Percentiles rank a stretch among this genome's conserved stretches.
Conservation (phyloP, 495 filamentous ascomycete genomes). For the Geoglossum glabrum region DNA sequence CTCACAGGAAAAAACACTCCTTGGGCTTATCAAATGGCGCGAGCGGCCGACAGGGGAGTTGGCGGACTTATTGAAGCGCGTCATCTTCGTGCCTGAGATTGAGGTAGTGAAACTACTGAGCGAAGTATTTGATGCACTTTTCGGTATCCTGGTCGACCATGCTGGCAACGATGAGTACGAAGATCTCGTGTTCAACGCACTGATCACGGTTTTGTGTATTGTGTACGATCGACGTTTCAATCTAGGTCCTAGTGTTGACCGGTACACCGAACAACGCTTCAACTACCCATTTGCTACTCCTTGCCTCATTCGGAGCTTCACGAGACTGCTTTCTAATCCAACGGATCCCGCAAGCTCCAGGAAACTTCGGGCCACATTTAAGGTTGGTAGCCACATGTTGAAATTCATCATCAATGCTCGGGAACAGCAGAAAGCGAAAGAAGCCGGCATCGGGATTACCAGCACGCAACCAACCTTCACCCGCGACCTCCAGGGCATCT, state of each 20-base stretch:
- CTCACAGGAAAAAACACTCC: slow-evolving; percentile 76
- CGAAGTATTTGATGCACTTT: slow-evolving; percentile 82
- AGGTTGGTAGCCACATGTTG: slow-evolving; percentile 80
- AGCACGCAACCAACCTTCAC: slow-evolving; percentile 57
- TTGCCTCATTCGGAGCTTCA: slow-evolving; percentile 77
- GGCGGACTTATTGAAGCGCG: slow-evolving; percentile 50
- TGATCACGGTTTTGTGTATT: slow-evolving; percentile 80
- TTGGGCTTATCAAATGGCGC: slow-evolving; percentile 73
- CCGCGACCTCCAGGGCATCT: slow-evolving; percentile 65
- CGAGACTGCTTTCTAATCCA: slow-evolving; percentile 55
- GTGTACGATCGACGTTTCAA: slow-evolving; percentile 90
- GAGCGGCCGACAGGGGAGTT: slow-evolving; percentile 49
- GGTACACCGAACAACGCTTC: slow-evolving; percentile 75
- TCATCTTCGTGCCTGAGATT: slow-evolving; percentile 89
- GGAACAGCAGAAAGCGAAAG: slow-evolving; percentile 70
- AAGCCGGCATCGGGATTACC: slow-evolving; percentile 75
- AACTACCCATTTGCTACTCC: slow-evolving; percentile 86
- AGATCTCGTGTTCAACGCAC: slow-evolving; percentile 73
- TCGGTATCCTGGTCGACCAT: slow-evolving; percentile 75
- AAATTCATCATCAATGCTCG: slow-evolving; percentile 88
- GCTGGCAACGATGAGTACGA: slow-evolving; percentile 79
- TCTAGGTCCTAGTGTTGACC: slow-evolving; percentile 69
- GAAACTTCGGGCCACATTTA: slow-evolving; percentile 76
- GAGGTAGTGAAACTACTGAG: slow-evolving; percentile 86
- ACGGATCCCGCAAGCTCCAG: slow-evolving; percentile 63